Percentiles rank a stretch among this genome's conserved stretches.
These are phyloP conservation scores for Juncus effusus DNA, from an alignment of 176 grass and related monocot genomes.

Conservation along the genomic window DNA sequence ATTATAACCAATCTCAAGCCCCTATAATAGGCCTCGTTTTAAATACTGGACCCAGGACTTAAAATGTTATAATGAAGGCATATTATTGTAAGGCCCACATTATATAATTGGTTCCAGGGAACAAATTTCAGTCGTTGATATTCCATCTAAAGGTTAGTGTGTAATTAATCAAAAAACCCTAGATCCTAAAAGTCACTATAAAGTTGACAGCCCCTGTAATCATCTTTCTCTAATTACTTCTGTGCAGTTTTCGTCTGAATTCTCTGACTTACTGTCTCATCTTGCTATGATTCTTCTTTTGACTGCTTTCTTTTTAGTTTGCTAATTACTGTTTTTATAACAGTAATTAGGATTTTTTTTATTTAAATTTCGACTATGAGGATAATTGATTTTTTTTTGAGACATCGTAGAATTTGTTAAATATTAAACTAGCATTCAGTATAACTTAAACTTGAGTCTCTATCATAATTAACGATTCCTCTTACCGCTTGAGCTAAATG, in stretches of 20 bases:
- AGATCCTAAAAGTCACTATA: conserved; percentile 7
- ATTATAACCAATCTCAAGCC: not conserved
- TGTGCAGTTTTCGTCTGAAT: not conserved
- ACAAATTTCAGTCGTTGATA: not conserved
- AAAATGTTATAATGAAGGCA: not conserved
- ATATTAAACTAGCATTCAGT: too few relatives aligned
- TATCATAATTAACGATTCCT: too few relatives aligned
- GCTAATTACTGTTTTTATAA: not conserved
- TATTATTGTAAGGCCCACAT: conserved; percentile 1
- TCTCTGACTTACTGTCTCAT: not conserved
- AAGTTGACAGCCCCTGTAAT: not conserved
- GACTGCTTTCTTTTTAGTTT: not conserved
- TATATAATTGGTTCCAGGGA: not conserved
- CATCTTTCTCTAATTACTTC: too few relatives aligned
- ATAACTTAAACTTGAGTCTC: too few relatives aligned
- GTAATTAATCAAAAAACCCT: conserved; percentile 4
- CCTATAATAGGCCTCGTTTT: not conserved
- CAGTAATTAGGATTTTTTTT: too few relatives aligned
- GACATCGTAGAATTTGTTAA: too few relatives aligned
- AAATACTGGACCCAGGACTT: not conserved
- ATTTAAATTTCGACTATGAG: too few relatives aligned
- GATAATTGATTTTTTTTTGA: too few relatives aligned
- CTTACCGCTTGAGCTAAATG: too few relatives aligned
- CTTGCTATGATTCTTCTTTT: not conserved
- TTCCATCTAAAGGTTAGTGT: not conserved